A percentile compares a stretch with the other conserved stretches of the same genome.
phyloP scores from a whole-genome alignment of 176 grass and related monocot species.

The Oryza rufipogon region DNA sequence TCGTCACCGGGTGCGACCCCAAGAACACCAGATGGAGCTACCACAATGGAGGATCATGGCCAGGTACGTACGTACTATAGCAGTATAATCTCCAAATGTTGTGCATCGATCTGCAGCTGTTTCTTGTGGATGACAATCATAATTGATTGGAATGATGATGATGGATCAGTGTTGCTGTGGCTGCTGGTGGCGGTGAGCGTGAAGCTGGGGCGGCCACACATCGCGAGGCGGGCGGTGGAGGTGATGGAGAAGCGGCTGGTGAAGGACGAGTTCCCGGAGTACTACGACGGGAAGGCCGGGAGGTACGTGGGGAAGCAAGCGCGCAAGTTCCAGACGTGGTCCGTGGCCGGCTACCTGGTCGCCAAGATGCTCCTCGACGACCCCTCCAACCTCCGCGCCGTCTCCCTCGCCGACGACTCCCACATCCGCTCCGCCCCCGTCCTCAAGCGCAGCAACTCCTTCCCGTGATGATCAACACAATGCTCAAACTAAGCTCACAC shows the following conservation, averaged over 20 bases:
- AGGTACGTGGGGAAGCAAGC: slow-evolving; percentile 64
- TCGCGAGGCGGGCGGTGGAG: slow-evolving; percentile 38
- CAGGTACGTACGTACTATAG: slow-evolving; percentile 34
- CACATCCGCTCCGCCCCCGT: slow-evolving; percentile 35
- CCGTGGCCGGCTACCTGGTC: slow-evolving; percentile 57
- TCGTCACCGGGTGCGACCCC: slow-evolving; percentile 75
- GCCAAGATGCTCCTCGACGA: slow-evolving; percentile 57
- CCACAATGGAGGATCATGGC: slow-evolving; percentile 86
- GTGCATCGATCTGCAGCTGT: too few relatives aligned
- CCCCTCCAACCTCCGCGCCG: slow-evolving; percentile 44
- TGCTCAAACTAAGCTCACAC: too few relatives aligned
- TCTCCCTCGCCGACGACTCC: slow-evolving; percentile 44
- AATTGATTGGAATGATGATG: neutral
- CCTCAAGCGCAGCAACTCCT: slow-evolving; percentile 57
- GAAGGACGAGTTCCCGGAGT: slow-evolving; percentile 62
- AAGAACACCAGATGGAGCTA: slow-evolving; percentile 91
- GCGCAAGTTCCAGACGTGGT: slow-evolving; percentile 67
- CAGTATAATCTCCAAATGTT: too few relatives aligned
- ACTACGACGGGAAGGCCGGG: slow-evolving; percentile 56
- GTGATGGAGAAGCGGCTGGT: slow-evolving; percentile 43
- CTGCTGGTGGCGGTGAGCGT: slow-evolving; percentile 57
- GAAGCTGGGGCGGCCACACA: slow-evolving; percentile 50
- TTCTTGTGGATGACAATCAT: neutral
- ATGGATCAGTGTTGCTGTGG: slow-evolving; percentile 52
- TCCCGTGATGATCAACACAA: slow-evolving; percentile 2